Evolutionary conservation across 2,329 filamentous ascomycete species (phyloP), one percentile per base, ranked within the genome.

Genomic region (Cytospora mali): DNA sequence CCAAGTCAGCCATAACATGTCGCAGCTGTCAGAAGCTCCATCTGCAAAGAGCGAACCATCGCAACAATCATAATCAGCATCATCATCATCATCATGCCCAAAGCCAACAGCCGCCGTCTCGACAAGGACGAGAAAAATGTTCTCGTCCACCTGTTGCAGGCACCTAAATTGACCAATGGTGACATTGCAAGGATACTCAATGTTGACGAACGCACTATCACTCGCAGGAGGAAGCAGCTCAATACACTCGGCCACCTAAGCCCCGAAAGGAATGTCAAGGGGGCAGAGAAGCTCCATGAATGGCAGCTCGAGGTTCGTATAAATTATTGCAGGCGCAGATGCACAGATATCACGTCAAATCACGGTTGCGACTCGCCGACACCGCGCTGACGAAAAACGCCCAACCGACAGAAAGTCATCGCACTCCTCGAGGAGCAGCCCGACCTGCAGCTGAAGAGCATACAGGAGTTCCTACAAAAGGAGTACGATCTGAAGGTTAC

Each of bases 231-330:
- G 28, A 57, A 55, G n/a, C 64, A 65, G 53, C 61, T 65, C 50
- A 62, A 61, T 13, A 61, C 61, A 6, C 49, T 64, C 11, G 64
- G 64, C n/a, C 61, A 63, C 39, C 27, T 65, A 39, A 64, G 56
- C 46, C 61, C 64, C n/a, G 57, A 65, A 49, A 56, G 54, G 25
- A 64, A 63, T 23, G 50, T 58, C 53, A 65, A 65, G n/a, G 57
- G 57, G 49, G 64, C 64, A 16, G 61, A 65, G 58, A 65, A 65
- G 53, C 56, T 65, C 21, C 56, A 58, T 25, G 56, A 58, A 28
- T 65, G 64, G 64, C 64, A 65, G 35, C 61, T 65, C 27, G 64
- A 65, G 61, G 64, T 64, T 27, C 18, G 61, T 55, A n/a, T 52
- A 39, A n/a, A 9, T 2, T 14, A 23, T 14, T 16, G 49, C 31